A percentile compares a stretch with the other conserved stretches of the same genome.
Evolutionary conservation across 768 basidiomycete species (phyloP).

Genomic region (Serendipita sp.): DNA sequence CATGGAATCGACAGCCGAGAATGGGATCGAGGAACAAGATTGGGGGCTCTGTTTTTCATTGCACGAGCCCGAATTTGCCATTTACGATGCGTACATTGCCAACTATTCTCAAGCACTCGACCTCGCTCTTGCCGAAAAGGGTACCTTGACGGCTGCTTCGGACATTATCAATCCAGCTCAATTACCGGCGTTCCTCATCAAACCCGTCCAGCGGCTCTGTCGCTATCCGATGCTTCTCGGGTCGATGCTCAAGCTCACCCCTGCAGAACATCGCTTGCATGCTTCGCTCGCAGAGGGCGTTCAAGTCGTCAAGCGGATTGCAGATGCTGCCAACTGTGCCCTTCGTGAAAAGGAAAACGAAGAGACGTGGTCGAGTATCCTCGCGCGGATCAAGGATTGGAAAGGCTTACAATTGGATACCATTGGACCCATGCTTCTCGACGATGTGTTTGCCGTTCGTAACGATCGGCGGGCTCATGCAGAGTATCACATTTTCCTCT

Average conservation of each 20-base stretch:
- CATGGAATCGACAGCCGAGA: conserved; percentile 69
- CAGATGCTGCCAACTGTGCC: conserved; percentile 90
- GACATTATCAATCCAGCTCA: conserved; percentile 25
- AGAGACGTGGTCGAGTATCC: conserved; percentile 72
- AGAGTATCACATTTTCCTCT: conserved; percentile 98
- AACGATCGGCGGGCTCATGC: conserved; percentile 49
- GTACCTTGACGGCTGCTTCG: conserved; percentile 37
- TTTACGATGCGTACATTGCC: conserved; percentile 95
- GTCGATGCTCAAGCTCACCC: conserved; percentile 54
- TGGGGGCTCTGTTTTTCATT: conserved; percentile 77
- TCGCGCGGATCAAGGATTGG: conserved; percentile 88
- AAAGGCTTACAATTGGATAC: conserved; percentile 91
- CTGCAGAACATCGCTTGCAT: conserved; percentile 42
- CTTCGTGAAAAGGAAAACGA: conserved; percentile 82
- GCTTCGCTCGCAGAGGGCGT: conserved; percentile 73
- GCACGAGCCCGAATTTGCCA: conserved; percentile 90
- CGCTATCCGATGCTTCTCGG: conserved; percentile 95
- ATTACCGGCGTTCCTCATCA: conserved; percentile 91
- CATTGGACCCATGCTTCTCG: conserved; percentile 85
- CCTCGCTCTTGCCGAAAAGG: conserved; percentile 70
- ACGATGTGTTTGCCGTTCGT: conserved; percentile 88
- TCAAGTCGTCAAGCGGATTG: conserved; percentile 78
- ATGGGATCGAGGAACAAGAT: conserved; percentile 64
- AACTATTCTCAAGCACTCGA: conserved; percentile 82
- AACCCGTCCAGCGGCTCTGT: conserved; percentile 95